Percentiles rank a stretch among this genome's conserved stretches.
phyloP scores from a whole-genome alignment of 192 early-diverging fungal species.

The Coemansia reversa region DNA sequence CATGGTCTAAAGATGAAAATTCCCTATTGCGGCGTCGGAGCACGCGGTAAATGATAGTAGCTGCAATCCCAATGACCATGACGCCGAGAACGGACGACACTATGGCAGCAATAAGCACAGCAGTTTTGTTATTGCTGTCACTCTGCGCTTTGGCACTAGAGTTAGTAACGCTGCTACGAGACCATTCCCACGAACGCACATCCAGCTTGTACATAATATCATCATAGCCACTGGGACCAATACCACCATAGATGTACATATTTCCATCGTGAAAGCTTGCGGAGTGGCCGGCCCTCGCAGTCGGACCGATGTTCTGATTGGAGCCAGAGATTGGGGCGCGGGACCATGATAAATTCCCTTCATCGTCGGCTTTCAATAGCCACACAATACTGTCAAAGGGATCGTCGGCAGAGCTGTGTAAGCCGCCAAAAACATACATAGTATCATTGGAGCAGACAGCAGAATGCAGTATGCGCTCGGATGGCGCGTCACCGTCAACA shows the following conservation, averaged over 20 bases:
- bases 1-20: conserved; percentile 4
- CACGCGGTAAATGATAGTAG: conserved; percentile 43
- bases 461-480: conserved; percentile 61
- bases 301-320: conserved; percentile 46
- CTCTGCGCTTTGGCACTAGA: conserved; percentile 15
- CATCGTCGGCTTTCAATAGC: conserved; percentile 38
- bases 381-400: conserved; percentile 57
- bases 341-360: conserved; percentile 37
- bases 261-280: conserved; percentile 58
- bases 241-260: conserved; percentile 72
- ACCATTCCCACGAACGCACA: conserved; percentile 62
- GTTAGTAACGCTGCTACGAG: conserved; percentile 44
- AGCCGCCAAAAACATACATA: conserved; percentile 71
- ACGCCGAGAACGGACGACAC: conserved; percentile 51
- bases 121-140: conserved; percentile 32
- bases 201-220: conserved; percentile 67
- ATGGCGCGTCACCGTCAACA: conserved; percentile 50
- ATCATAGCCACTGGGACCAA: conserved; percentile 58
- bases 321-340: conserved; percentile 41
- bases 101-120: conserved; percentile 53
- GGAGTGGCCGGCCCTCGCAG: conserved; percentile 63
- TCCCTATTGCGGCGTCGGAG: conserved; percentile 30
- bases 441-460: conserved; percentile 65
- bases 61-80: conserved; percentile 46
- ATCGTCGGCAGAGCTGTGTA: conserved; percentile 21